Percentiles rank a stretch among this genome's conserved stretches.
phyloP scores from a whole-genome alignment of 148 eudicot genomes.

The Spergularia marina region DNA sequence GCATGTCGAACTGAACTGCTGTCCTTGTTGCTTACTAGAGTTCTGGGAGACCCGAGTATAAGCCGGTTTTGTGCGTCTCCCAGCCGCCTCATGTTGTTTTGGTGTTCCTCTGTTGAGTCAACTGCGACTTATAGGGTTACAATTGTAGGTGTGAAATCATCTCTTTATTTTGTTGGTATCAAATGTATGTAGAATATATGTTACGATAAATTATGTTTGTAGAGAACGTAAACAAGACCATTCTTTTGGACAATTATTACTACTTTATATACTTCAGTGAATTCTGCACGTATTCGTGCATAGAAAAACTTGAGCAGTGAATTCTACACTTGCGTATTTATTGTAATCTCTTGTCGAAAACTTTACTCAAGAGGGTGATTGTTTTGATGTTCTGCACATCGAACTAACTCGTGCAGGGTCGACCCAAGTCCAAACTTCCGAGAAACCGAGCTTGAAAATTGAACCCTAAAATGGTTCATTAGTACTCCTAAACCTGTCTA shows the following conservation, averaged over 20 bases:
- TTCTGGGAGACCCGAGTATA: background rate
- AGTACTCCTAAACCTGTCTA: too few relatives aligned
- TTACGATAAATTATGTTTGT: conserved; percentile 12
- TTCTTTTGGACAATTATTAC: conserved; percentile 14
- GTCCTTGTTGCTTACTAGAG: background rate
- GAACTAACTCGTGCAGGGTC: too few relatives aligned
- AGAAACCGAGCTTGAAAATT: too few relatives aligned
- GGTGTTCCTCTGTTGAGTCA: background rate
- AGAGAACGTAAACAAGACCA: conserved; percentile 13
- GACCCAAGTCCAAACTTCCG: too few relatives aligned
- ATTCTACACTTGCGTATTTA: too few relatives aligned
- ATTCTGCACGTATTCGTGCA: background rate
- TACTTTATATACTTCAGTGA: conserved; percentile 15
- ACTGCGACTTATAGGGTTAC: conserved; percentile 3
- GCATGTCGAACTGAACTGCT: background rate
- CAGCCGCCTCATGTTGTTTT: background rate
- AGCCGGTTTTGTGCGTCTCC: conserved; percentile 8
- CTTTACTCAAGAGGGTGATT: too few relatives aligned
- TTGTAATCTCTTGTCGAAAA: too few relatives aligned
- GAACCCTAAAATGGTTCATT: too few relatives aligned
- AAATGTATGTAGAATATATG: conserved; percentile 19
- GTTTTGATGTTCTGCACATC: too few relatives aligned
- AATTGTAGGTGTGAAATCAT: conserved; percentile 18
- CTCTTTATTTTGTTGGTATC: conserved; percentile 20
- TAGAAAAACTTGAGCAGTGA: too few relatives aligned